Base-by-base conservation (phyloP, 345 rosid genomes). In the Brassica cretica region DNA sequence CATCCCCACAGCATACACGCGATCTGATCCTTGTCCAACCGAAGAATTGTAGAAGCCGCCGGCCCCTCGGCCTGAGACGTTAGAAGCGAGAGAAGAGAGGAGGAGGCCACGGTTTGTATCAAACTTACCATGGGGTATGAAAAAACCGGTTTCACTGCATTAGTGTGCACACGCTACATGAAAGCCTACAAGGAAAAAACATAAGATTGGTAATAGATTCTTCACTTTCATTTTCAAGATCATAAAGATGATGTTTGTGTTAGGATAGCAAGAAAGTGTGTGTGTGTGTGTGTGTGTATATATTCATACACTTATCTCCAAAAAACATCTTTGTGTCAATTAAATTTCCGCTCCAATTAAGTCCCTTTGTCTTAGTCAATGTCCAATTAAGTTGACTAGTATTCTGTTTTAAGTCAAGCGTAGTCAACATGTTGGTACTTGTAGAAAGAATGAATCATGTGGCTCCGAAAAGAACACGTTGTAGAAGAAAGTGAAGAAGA, bases 11-110 rank as follows among this genome's bases (percentile, higher is more conserved):
- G 46, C 76, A 65, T 51, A 71, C 10, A 77, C 71, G 0, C 5
- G 32, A 1, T 64, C 49, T 0, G 59, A 0, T 24, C 64, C 81
- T 71, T 71, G 66, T 32, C 80, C 71, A 63, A 71, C 2, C 0
- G 66, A 70, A 71, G 71, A 30, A 39, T 35, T 77, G 35, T 77
- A 70, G 49, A 77, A 56, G 5, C 71, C 71, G 2, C 15, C 63
- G n/a, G n/a, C n/a, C n/a, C n/a, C n/a, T n/a, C n/a, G 63, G n/a
- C 37, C 56, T 12, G 66, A 60, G 65, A 55, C 80, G 51, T 68
- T 67, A 8, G 82, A 71, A 19, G 72, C 21, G 6, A 83, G 82
- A 70, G 63, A 73, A 8, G 84, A 81, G 29, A 78, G 61, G 2
- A 81, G 49, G 24, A 59, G 10, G 3, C 49, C n/a, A 29, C 81